Base-by-base conservation (phyloP, 768 basidiomycete genomes). In the Gloeopeniophorella convolvens region DNA sequence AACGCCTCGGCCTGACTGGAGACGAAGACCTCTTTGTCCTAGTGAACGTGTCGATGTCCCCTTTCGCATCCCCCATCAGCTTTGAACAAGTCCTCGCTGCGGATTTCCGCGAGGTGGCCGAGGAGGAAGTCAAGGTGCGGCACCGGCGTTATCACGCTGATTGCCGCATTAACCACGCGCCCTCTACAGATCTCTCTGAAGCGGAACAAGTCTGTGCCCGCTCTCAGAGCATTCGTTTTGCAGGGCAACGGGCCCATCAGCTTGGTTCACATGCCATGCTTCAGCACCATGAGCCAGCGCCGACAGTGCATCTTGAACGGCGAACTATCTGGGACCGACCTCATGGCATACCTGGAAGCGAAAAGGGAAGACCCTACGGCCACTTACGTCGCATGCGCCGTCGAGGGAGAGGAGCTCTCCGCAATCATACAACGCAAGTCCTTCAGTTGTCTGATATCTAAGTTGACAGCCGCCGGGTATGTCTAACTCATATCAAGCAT, bases 21-120 rank as follows among this genome's bases (percentile, higher is more conserved):
- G 54, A 62, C 32, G 58, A 66, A 40, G 67, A 71, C 37, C 60
- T 76, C 0, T 68, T 61, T 37, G 62, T 66, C 8, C 59, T 74
- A 20, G 54, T 60, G 28, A 72, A 69, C 35, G 68, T 71, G 16
- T 63, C 66, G 16, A 73, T 71, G 69, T 70, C 70, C 7, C 73
- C 72, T 2, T 75, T 72, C 33, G 27, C 31, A 5, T 42, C 43
- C 5, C 37, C 56, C 0, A 59, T 48, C 4, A 60, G 65, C 32
- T 68, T 70, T 37, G 55, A 63, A 1, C 33, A 58, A 13, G 56
- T 62, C 18, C 48, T 76, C 18, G 66, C 64, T 3, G 55, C 69
- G 18, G 58, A 56, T 1, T 71, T 75, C 55, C 55, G 62, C 42
- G 35, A 62, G 16, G 63, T 66, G 3, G 53, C 66, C 1, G 57